phyloP scores from a whole-genome alignment of 2,329 filamentous ascomycete species.

The Bertia moriformis region DNA sequence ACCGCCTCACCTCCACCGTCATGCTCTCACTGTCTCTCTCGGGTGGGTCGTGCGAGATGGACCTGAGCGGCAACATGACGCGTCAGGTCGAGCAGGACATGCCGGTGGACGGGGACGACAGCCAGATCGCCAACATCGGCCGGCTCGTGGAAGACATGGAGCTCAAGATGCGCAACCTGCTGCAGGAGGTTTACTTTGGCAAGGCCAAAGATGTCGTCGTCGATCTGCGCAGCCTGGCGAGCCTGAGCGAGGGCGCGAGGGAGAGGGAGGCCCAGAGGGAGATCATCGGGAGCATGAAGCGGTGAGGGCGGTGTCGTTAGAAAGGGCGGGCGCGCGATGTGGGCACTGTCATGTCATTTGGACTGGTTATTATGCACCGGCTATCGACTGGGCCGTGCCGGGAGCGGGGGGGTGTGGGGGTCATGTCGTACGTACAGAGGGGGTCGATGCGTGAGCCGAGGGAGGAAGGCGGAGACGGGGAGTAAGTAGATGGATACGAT shows the following conservation, averaged over 20 bases:
- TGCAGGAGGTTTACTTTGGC: constrained; percentile 98
- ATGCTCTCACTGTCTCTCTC: constrained; percentile 73
- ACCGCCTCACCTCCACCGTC: constrained; percentile 94
- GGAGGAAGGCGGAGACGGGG: too few species aligned
- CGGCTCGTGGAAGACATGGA: constrained; percentile 97
- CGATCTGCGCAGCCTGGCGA: constrained; percentile 74
- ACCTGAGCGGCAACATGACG: constrained; percentile 95
- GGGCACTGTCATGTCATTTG: too few species aligned
- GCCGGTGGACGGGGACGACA: constrained; percentile 75
- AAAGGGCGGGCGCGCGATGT: too few species aligned
- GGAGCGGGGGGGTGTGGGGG: too few species aligned
- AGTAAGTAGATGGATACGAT: too few species aligned
- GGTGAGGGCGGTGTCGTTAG: constrained; percentile 8
- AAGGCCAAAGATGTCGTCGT: constrained; percentile 98
- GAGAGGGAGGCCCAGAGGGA: constrained; percentile 78
- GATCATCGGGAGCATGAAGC: constrained; percentile 53
- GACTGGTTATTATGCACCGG: too few species aligned
- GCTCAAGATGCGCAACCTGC: constrained; percentile 92
- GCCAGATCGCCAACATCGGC: constrained; percentile 91
- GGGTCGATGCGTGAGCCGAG: too few species aligned
- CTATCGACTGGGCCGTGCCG: too few species aligned
- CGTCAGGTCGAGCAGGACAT: constrained; percentile 87
- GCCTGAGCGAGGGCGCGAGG: constrained; percentile 69
- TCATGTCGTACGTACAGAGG: too few species aligned
- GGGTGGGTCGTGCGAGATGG: constrained; percentile 64